A percentile compares a stretch with the other conserved stretches of the same genome.
Evolutionary conservation across 1,284 basidiomycete genomes (phyloP).

Genomic region (Ganoderma leucocontextum): DNA sequence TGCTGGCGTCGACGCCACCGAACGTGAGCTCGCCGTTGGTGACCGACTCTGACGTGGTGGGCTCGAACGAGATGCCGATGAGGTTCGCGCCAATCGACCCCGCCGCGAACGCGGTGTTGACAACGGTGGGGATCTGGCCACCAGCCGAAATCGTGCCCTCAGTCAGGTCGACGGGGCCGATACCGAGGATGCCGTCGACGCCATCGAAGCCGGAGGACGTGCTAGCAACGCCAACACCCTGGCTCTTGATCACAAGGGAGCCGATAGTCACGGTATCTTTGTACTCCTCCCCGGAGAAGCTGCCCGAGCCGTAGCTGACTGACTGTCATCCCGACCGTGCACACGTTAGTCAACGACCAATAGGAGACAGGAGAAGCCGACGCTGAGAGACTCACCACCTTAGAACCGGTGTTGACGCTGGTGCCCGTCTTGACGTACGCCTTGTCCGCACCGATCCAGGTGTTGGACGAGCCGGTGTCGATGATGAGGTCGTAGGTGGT

Average conservation of each 20-base stretch:
- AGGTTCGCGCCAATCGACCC: conserved; percentile 37
- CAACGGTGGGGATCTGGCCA: conserved; percentile 48
- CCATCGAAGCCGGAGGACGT: conserved; percentile 46
- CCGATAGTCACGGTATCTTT: conserved; percentile 50
- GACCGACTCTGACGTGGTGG: conserved; percentile 44
- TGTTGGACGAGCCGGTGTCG: conserved; percentile 58
- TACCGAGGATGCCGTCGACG: conserved; percentile 61
- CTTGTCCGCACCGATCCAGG: conserved; percentile 64
- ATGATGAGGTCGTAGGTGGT: conserved; percentile 38
- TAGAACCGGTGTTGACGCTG: conserved; percentile 42
- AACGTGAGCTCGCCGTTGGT: conserved; percentile 46
- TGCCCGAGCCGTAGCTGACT: conserved; percentile 33
- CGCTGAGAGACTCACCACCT: conserved; percentile 21
- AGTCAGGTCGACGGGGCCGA: conserved; percentile 60
- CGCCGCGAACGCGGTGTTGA: conserved; percentile 55
- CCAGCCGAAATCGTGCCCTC: conserved; percentile 24
- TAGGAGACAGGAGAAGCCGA: background rate
- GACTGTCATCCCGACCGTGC: conserved; percentile 16
- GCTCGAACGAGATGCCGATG: conserved; percentile 60
- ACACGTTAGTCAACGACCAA: background rate
- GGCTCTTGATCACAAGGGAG: conserved; percentile 37
- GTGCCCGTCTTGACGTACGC: conserved; percentile 56
- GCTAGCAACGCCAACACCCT: conserved; percentile 56
- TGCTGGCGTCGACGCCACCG: conserved; percentile 55
- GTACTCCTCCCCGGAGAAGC: conserved; percentile 42